phyloP scores from a whole-genome alignment of 176 grass and related monocot genomes.

The Melocanna baccifera region DNA sequence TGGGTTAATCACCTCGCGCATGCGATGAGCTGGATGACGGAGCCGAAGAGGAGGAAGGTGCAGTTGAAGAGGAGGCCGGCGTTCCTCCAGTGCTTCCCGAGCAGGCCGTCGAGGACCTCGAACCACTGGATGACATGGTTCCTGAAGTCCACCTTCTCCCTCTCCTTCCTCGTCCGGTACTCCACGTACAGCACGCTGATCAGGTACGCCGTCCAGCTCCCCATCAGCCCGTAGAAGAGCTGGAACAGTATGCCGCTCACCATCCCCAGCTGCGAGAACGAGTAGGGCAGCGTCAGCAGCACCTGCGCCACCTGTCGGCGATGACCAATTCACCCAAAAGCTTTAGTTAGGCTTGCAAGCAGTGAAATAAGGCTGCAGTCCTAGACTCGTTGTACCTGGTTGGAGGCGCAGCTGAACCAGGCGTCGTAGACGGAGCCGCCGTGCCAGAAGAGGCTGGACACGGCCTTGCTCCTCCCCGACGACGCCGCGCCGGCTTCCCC shows the following conservation, averaged over 20 bases:
- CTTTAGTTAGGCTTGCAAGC: no score
- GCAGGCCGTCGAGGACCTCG: constrained; percentile 84
- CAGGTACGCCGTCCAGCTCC: constrained; percentile 91
- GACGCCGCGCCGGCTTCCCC: background rate
- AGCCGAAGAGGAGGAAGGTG: constrained; percentile 98
- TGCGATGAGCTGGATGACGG: constrained; percentile 96
- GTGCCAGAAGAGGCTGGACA: constrained; percentile 87
- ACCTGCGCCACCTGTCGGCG: constrained; percentile 78
- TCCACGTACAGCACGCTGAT: constrained; percentile 94
- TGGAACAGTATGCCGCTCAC: constrained; percentile 64
- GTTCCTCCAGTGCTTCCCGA: constrained; percentile 90
- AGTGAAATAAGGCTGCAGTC: background rate
- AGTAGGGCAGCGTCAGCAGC: constrained; percentile 97
- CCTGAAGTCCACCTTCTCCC: constrained; percentile 88
- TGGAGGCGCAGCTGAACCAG: constrained; percentile 99
- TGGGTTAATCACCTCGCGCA: constrained; percentile 61
- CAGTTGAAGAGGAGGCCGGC: constrained; percentile 91
- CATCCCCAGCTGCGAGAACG: constrained; percentile 96
- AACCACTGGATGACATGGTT: constrained; percentile 99
- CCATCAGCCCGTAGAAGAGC: constrained; percentile 91
- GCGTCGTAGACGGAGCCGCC: constrained; percentile 97
- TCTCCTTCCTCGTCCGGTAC: constrained; percentile 80
- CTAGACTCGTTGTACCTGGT: constrained; percentile 57
- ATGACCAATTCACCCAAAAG: background rate
- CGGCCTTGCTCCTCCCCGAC: constrained; percentile 24